Base-by-base conservation (phyloP, 805 yeast genomes). In the Priceomyces melissophilus region DNA sequence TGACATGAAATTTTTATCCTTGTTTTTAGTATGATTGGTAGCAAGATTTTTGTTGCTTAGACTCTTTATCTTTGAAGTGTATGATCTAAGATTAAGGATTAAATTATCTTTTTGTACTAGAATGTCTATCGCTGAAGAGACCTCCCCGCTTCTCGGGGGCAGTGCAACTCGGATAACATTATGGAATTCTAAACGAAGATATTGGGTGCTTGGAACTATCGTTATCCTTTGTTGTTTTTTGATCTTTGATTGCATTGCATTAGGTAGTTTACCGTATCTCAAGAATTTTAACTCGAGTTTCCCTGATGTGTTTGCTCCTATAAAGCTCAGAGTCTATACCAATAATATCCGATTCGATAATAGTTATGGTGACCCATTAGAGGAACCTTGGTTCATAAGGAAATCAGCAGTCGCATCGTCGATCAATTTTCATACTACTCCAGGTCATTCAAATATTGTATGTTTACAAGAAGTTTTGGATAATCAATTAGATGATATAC, bases 261-360 rank as follows among this genome's bases (percentile, higher is more conserved):
- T 35, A 25, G 20, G 38, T 15, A 23, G 38, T 25, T 16, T 26
- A 15, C 10, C 29, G 4, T 25, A 25, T 17, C 27, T 35, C 16
- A 11, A 25, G n/a, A 25, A 13, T 13, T 35, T 25, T 16, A 35
- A 35, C 17, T 7, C 30, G 15, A n/a, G 16, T 25, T 33, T 33
- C 23, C 42, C 42, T 12, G 17, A 12, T 16, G 13, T 34, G 11
- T 16, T 28, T 14, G 28, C 25, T 15, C 41, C 50, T 2, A 39
- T 59, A n/a, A 47, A 45, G 10, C 30, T 53, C 6, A 42, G 65
- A 12, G 36, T 57, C 3, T 74, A 73, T 49, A 65, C 75, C 15
- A 68, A 75, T 47, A 75, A 75, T 46, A 69, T 75, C 37, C 55
- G 80, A 26, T 70, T 54, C 42, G 78, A 72, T 43, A 71, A 70